These are phyloP conservation scores for Apophysomyces sp. DNA, from an alignment of 371 early-diverging fungal species.

Conservation along the genomic window DNA sequence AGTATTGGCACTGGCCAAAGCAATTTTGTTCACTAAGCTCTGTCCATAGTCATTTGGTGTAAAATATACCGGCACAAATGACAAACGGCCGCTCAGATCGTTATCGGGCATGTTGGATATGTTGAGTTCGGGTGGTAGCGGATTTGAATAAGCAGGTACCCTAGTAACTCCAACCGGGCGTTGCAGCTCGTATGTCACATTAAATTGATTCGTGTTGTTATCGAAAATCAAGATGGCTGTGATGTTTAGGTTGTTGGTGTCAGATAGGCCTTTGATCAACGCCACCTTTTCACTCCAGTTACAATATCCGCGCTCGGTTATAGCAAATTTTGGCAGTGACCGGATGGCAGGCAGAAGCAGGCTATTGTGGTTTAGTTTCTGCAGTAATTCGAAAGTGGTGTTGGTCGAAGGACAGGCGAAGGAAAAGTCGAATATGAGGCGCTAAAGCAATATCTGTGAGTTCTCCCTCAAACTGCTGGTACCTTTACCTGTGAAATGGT, in stretches of 20 bases:
- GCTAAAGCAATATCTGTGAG: background rate
- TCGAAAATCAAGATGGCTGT: conserved; percentile 34
- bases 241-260: conserved; percentile 17
- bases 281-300: conserved; percentile 38
- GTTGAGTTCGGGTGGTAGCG: conserved; percentile 25
- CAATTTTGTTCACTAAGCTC: background rate
- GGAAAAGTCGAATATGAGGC: conserved; percentile 16
- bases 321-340: conserved; percentile 31
- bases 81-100: conserved; percentile 11
- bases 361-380: conserved; percentile 17
- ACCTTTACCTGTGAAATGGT: background rate
- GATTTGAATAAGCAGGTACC: conserved; percentile 2
- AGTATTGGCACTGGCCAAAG: background rate
- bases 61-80: conserved; percentile 32
- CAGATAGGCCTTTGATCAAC: conserved; percentile 17
- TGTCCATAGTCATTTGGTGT: conserved; percentile 20
- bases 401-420: conserved; percentile 10
- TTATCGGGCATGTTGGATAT: conserved; percentile 36
- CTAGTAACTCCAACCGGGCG: conserved; percentile 1
- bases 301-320: conserved; percentile 29
- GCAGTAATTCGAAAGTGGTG: conserved; percentile 2
- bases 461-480: conserved; percentile 30
- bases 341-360: conserved; percentile 14
- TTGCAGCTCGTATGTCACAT: conserved; percentile 8
- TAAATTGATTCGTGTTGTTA: conserved; percentile 2